Evolutionary conservation across 1,284 basidiomycete species (phyloP).

Genomic region (Puccinia sorghi): DNA sequence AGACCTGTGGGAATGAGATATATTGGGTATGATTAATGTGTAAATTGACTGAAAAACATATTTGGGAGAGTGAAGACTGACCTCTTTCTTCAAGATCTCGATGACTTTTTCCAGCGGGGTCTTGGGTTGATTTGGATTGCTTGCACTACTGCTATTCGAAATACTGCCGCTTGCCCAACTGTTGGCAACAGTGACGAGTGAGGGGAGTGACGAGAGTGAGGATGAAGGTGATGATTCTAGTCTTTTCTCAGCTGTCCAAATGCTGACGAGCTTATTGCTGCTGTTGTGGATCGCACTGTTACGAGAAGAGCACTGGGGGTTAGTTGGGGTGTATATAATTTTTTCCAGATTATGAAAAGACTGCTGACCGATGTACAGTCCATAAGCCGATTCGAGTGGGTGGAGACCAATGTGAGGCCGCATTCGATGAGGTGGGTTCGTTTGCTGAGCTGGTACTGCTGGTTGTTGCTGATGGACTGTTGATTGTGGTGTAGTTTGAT

Average conservation of each 20-base stretch:
- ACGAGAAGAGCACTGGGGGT: neutral
- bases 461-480: constrained; percentile 18
- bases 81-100: constrained; percentile 42
- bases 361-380: constrained; percentile 38
- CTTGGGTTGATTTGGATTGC: constrained; percentile 29
- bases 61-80: constrained; percentile 3
- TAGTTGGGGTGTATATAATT: neutral
- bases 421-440: neutral
- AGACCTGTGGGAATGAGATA: constrained; percentile 65
- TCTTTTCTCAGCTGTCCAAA: constrained; percentile 47
- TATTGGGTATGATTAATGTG: neutral
- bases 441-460: neutral
- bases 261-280: constrained; percentile 43
- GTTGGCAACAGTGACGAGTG: constrained; percentile 18
- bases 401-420: constrained; percentile 31
- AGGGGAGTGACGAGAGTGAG: constrained; percentile 21
- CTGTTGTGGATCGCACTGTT: constrained; percentile 36
- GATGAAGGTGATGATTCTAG: constrained; percentile 31
- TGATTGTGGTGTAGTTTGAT: constrained; percentile 23
- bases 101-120: constrained; percentile 36
- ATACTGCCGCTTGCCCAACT: constrained; percentile 18
- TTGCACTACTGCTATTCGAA: neutral
- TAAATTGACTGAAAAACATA: neutral
- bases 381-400: constrained; percentile 33
- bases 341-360: neutral